These are phyloP conservation scores for Pichia kluyveri DNA, from an alignment of 805 yeast genomes.

Conservation along the genomic window DNA sequence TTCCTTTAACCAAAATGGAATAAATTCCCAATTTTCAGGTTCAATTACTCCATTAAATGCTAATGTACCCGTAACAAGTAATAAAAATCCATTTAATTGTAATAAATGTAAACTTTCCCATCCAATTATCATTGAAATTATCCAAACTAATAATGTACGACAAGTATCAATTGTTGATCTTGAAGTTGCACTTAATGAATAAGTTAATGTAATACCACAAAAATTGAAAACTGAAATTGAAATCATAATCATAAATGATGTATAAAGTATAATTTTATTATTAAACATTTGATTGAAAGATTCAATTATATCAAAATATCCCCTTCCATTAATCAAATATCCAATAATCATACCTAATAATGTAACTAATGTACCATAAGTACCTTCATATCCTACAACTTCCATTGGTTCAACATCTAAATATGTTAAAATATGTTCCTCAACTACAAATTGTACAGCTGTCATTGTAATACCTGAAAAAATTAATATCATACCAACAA, in stretches of 20 bases:
- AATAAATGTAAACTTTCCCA: constrained; percentile 64
- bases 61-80: constrained; percentile 63
- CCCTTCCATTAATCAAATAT: constrained; percentile 35
- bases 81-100: constrained; percentile 55
- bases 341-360: constrained; percentile 35
- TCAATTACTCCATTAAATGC: constrained; percentile 61
- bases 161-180: constrained; percentile 74
- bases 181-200: constrained; percentile 60
- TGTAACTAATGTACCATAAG: constrained; percentile 47
- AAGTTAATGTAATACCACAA: constrained; percentile 64
- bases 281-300: constrained; percentile 41
- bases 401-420: constrained; percentile 50
- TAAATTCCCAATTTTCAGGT: constrained; percentile 37
- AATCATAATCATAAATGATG: constrained; percentile 59
- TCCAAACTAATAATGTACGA: constrained; percentile 68
- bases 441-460: constrained; percentile 71
- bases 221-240: constrained; percentile 66
- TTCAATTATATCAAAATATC: constrained; percentile 47
- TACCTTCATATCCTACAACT: constrained; percentile 69
- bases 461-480: constrained; percentile 56
- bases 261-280: constrained; percentile 33
- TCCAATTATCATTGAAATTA: constrained; percentile 56
- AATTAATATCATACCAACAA: constrained; percentile 50
- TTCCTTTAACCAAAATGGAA: constrained; percentile 39
- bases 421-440: constrained; percentile 53